Evolutionary conservation across 129 eudicot species (phyloP).

Genomic region (Flaveria trinervia): DNA sequence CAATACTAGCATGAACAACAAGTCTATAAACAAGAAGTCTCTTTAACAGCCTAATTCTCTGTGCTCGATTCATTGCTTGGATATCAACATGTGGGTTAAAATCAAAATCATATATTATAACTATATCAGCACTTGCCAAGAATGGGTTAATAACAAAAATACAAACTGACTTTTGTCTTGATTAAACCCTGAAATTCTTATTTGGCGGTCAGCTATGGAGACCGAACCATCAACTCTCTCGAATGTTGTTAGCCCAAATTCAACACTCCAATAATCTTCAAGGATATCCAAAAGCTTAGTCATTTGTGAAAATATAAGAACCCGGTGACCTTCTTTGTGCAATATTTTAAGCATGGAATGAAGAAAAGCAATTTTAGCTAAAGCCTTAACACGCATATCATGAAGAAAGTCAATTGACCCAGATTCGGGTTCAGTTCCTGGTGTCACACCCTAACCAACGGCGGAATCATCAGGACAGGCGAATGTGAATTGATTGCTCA

Average conservation of each 20-base stretch:
- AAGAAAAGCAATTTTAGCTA: slow-evolving; percentile 77
- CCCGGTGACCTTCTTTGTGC: slow-evolving; percentile 81
- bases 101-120: slow-evolving; percentile 95
- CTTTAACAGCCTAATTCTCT: slow-evolving; percentile 90
- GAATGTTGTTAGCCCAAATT: slow-evolving; percentile 81
- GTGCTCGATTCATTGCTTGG: slow-evolving; percentile 99
- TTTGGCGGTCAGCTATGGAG: slow-evolving; percentile 85
- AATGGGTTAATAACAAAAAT: slow-evolving; percentile 78
- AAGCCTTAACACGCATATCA: slow-evolving; percentile 96
- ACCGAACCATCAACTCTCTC: slow-evolving; percentile 99
- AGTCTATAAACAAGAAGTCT: slow-evolving; percentile 92
- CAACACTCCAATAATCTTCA: slow-evolving; percentile 82
- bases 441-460: no score
- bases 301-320: slow-evolving; percentile 95
- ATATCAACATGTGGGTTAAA: slow-evolving; percentile 98
- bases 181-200: slow-evolving; percentile 86
- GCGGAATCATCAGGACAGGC: no score
- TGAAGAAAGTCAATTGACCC: slow-evolving; percentile 86
- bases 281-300: slow-evolving; percentile 94
- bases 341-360: slow-evolving; percentile 89
- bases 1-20: slow-evolving; percentile 97
- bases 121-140: slow-evolving; percentile 98
- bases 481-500: no score
- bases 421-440: slow-evolving; percentile 98
- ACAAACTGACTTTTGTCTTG: slow-evolving; percentile 92